Evolutionary conservation across 1,284 basidiomycete genomes (phyloP).

Genomic region (Phylloboletellus chloephorus): DNA sequence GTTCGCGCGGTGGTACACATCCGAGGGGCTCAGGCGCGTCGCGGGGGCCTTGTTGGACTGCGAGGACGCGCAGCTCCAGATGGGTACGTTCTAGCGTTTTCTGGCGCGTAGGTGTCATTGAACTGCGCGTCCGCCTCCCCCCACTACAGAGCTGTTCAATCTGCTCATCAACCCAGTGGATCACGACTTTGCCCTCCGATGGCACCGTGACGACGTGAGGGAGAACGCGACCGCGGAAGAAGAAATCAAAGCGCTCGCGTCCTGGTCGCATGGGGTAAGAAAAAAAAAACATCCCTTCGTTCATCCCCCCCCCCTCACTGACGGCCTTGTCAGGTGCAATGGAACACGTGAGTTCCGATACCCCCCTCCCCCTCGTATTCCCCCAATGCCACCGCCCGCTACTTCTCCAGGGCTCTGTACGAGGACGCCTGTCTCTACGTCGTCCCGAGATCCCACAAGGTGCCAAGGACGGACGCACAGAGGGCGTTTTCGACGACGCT

Average conservation of each 20-base stretch:
- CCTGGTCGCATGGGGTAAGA: constrained; percentile 65
- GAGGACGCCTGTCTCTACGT: constrained; percentile 71
- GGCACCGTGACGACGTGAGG: constrained; percentile 79
- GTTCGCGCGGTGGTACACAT: constrained; percentile 68
- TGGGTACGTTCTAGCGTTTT: no score
- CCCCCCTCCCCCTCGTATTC: neutral
- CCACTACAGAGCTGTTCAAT: constrained; percentile 75
- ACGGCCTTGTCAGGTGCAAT: constrained; percentile 55
- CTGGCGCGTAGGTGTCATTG: no score
- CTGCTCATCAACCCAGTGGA: constrained; percentile 66
- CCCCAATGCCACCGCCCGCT: neutral
- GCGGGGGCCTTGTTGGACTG: constrained; percentile 54
- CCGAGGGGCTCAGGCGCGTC: constrained; percentile 46
- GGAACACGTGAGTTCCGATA: constrained; percentile 62
- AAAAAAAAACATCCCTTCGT: no score
- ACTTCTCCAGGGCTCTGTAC: constrained; percentile 60
- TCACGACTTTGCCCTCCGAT: constrained; percentile 71
- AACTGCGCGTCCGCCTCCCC: no score
- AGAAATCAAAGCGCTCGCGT: constrained; percentile 52
- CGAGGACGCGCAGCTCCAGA: constrained; percentile 50
- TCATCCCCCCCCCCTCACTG: neutral
- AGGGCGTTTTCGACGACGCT: constrained; percentile 50
- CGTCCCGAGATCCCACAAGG: constrained; percentile 65
- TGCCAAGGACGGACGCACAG: constrained; percentile 57
- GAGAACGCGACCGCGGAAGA: constrained; percentile 61